Base-by-base conservation (phyloP, 768 basidiomycete genomes). In the Polyporus arcularius region DNA sequence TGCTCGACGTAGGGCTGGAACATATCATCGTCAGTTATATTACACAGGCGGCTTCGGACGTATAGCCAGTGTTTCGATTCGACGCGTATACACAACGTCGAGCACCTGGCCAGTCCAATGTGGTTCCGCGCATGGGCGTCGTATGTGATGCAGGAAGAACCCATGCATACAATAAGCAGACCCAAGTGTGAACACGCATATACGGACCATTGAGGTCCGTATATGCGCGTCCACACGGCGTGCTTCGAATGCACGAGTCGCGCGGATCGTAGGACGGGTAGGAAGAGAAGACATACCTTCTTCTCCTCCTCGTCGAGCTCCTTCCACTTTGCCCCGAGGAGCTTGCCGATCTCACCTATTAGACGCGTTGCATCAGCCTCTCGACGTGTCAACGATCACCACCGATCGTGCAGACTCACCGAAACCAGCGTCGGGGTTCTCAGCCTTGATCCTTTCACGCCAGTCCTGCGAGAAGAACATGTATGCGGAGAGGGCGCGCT, bases 401-500 rank as follows among this genome's bases (percentile, higher is more conserved):
- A 7, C 57, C 16, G 41, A 14, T 40, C 21, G 48, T 31, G 15
- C 18, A 62, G 32, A 64, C 82, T 65, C 66, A 91, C 95, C 96
- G 71, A 98, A 98, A 57, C 89, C 83, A 31, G 93, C 94, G 60
- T 95, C 93, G 51, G 96, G 96, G 79, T 98, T 96, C 79, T 97
- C 94, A 59, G 85, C 72, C 87, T 96, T 96, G 83, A 98, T 92
- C 73, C 90, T 85, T 77, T 96, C 91, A 72, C 96, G 85, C 92
- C 93, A 90, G 75, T 94, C 96, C 75, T 95, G 92, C 68, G 86
- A 88, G 83, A 98, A 98, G 89, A 95, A 95, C 96, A 98, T 97
- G 80, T 97, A 98, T 42, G 96, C 94, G 32, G 95, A 97, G 48
- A 97, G 82, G 0, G 93, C 90, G 55, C 95, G 87, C 80, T 98